These are phyloP conservation scores for Sechiopsis laciniata DNA, from an alignment of 306 rosid species.

Conservation along the genomic window DNA sequence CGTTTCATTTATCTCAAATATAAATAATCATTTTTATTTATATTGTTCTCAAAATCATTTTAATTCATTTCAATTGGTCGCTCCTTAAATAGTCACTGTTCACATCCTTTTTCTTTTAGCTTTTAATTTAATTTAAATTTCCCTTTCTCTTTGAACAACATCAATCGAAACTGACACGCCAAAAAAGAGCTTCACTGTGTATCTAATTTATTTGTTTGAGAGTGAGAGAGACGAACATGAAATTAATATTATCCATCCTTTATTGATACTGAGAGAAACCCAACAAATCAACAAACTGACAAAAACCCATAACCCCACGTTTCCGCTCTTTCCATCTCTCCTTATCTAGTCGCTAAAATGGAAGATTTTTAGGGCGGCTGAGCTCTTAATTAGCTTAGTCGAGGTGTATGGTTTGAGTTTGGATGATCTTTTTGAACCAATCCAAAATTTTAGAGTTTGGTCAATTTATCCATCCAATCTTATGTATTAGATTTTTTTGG, in stretches of 20 bases:
- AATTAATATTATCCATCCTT: too few relatives aligned
- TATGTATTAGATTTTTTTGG: too few relatives aligned
- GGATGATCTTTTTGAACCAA: too few relatives aligned
- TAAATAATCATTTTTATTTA: too few relatives aligned
- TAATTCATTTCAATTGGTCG: too few relatives aligned
- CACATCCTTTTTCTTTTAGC: neutral
- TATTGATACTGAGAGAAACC: neutral
- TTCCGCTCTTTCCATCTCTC: neutral
- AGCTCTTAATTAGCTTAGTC: neutral
- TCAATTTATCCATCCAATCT: too few relatives aligned
- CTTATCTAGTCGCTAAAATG: conserved; percentile 3
- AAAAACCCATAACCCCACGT: conserved; percentile 8
- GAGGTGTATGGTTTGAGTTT: too few relatives aligned
- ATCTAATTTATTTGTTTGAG: conserved; percentile 3
- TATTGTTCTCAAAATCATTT: too few relatives aligned
- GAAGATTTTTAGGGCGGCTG: neutral
- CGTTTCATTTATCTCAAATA: too few relatives aligned
- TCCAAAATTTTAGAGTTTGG: too few relatives aligned
- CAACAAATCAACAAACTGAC: neutral
- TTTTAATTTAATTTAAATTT: neutral
- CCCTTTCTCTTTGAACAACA: neutral
- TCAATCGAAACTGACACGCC: conserved; percentile 22
- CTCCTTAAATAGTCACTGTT: conserved; percentile 10
- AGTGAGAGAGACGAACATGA: neutral
- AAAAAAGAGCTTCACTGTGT: conserved; percentile 11